Percentiles rank a stretch among this genome's conserved stretches.
These are phyloP conservation scores for Candida sanyiensis DNA, from an alignment of 805 yeast genomes.

Conservation along the genomic window DNA sequence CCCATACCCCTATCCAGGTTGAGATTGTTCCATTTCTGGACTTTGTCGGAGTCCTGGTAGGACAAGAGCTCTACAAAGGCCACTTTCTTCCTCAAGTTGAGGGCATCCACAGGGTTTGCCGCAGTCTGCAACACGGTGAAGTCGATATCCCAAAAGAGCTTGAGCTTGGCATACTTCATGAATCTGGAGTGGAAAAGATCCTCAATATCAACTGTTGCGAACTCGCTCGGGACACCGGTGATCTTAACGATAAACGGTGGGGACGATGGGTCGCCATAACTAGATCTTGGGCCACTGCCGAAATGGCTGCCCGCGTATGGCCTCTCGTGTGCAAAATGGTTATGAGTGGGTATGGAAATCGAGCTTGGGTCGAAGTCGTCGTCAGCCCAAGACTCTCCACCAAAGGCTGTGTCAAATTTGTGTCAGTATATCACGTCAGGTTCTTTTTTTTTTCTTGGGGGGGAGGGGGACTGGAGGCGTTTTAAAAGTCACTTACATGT, in stretches of 20 bases:
- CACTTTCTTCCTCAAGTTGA: constrained; percentile 42
- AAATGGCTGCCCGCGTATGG: no score
- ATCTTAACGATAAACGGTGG: constrained; percentile 68
- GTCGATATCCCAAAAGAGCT: constrained; percentile 54
- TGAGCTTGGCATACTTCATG: constrained; percentile 51
- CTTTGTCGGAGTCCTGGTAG: constrained; percentile 48
- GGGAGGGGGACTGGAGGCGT: no score
- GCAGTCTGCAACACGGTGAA: constrained; percentile 28
- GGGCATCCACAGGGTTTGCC: constrained; percentile 14
- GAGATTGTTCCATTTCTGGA: constrained; percentile 58
- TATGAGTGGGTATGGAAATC: constrained; percentile 41
- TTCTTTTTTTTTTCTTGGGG: no score
- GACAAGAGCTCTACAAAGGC: constrained; percentile 57
- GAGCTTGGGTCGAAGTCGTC: constrained; percentile 62
- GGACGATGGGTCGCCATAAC: constrained; percentile 4
- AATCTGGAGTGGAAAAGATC: constrained; percentile 62
- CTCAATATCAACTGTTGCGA: constrained; percentile 44
- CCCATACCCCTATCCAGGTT: constrained; percentile 36
- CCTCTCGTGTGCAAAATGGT: constrained; percentile 6
- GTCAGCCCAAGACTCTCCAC: constrained; percentile 55
- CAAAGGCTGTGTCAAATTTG: no score
- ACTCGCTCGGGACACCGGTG: constrained; percentile 50
- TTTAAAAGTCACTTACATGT: constrained; percentile 15
- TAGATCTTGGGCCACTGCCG: neutral
- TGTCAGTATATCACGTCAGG: no score